Evolutionary conservation across 1,139 yeast genomes (phyloP).

Genomic region (Hanseniaspora gamundiae): DNA sequence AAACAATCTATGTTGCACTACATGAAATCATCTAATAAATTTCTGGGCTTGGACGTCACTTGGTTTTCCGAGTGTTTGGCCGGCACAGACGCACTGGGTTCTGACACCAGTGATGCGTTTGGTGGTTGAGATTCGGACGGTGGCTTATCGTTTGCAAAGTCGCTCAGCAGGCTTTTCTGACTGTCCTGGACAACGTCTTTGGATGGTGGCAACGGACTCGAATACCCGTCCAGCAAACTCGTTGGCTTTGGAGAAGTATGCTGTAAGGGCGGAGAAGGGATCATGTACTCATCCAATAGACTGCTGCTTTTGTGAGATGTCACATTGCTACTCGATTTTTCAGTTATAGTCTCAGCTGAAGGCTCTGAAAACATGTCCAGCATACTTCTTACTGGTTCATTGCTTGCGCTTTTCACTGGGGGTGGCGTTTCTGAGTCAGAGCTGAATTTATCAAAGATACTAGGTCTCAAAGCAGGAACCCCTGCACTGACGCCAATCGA

Average conservation of each 20-base stretch:
- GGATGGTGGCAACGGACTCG: constrained; percentile 11
- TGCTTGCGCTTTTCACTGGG: neutral
- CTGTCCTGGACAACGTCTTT: too few species aligned
- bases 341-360: too few species aligned
- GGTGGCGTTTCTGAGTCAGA: neutral
- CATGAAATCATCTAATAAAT: constrained; percentile 22
- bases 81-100: too few species aligned
- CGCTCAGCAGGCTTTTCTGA: too few species aligned
- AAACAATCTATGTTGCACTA: constrained; percentile 6
- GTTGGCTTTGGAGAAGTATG: constrained; percentile 9
- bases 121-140: too few species aligned
- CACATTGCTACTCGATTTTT: neutral
- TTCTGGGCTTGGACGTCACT: constrained; percentile 12
- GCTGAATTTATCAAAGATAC: constrained; percentile 20
- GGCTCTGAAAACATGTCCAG: too few species aligned
- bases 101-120: too few species aligned
- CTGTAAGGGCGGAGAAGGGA: too few species aligned
- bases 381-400: neutral
- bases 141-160: too few species aligned
- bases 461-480: constrained; percentile 13
- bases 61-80: neutral
- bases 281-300: too few species aligned
- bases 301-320: neutral
- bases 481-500: too few species aligned
- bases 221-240: constrained; percentile 21